phyloP scores from a whole-genome alignment of 441 rosid genomes.

The Syzygium syzygioides region DNA sequence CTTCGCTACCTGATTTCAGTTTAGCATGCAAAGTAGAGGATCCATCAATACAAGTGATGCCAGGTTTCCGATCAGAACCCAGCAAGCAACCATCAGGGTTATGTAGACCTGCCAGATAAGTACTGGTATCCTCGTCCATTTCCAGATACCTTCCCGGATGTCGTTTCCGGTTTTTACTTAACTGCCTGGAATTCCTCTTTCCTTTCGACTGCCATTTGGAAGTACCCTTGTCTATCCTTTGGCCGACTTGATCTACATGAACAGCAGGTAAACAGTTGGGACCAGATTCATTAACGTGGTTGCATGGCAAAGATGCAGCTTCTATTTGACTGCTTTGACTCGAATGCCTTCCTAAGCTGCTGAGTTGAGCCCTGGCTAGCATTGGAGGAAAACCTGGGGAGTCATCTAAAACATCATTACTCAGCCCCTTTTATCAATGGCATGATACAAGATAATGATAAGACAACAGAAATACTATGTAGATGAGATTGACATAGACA shows the following conservation, averaged over 20 bases:
- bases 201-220: slow-evolving; percentile 94
- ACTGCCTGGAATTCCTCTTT: slow-evolving; percentile 87
- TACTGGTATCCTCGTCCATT: slow-evolving; percentile 31
- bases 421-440: not conserved
- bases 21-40: slow-evolving; percentile 12
- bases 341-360: slow-evolving; percentile 35
- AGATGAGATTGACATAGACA: not conserved
- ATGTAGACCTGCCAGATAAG: slow-evolving; percentile 24
- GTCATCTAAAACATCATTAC: slow-evolving; percentile 8
- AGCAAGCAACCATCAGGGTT: slow-evolving; percentile 28
- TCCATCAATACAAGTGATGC: slow-evolving; percentile 19
- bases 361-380: slow-evolving; percentile 29
- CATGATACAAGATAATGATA: not conserved
- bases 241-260: slow-evolving; percentile 29
- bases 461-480: not conserved
- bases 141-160: slow-evolving; percentile 38
- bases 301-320: slow-evolving; percentile 31
- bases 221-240: slow-evolving; percentile 60
- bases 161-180: slow-evolving; percentile 47
- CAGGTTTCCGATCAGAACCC: slow-evolving; percentile 26
- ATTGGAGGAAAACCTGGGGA: slow-evolving; percentile 44
- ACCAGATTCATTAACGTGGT: slow-evolving; percentile 38
- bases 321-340: slow-evolving; percentile 42
- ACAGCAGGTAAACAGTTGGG: slow-evolving; percentile 24
- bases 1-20: slow-evolving; percentile 19